Evolutionary conservation across 306 rosid genomes (phyloP).

Genomic region (Ochetophila trinervis): DNA sequence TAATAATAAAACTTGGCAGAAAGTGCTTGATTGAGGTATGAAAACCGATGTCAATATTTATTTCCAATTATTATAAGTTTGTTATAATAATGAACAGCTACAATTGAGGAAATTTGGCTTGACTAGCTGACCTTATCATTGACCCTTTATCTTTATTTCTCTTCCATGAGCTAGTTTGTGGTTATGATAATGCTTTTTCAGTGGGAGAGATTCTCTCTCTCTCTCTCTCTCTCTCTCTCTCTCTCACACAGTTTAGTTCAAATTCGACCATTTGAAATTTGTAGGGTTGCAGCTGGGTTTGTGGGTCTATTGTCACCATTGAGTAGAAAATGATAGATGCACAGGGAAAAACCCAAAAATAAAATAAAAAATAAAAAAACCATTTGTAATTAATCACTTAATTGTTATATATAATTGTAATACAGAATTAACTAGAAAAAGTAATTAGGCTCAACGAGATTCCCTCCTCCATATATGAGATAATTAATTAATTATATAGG

Average conservation of each 20-base stretch:
- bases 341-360: too few species aligned
- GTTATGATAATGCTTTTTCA: conserved; percentile 1
- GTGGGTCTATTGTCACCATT: conserved; percentile 1
- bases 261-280: conserved; percentile 5
- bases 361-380: too few species aligned
- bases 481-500: too few species aligned
- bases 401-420: neutral
- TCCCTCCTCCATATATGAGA: neutral
- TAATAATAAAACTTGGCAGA: neutral
- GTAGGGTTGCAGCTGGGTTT: neutral
- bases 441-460: too few species aligned
- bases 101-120: neutral
- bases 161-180: neutral
- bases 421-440: neutral
- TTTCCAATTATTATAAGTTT: neutral
- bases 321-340: conserved; percentile 20
- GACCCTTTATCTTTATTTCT: conserved; percentile 11
- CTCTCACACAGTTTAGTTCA: neutral
- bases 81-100: neutral
- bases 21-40: conserved; percentile 1
- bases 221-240: conserved; percentile 3
- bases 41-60: neutral
- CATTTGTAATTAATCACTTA: neutral
- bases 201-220: conserved; percentile 12
- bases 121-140: conserved; percentile 3